Base-by-base conservation (phyloP, 805 yeast species). In the Alloascoidea africana region DNA sequence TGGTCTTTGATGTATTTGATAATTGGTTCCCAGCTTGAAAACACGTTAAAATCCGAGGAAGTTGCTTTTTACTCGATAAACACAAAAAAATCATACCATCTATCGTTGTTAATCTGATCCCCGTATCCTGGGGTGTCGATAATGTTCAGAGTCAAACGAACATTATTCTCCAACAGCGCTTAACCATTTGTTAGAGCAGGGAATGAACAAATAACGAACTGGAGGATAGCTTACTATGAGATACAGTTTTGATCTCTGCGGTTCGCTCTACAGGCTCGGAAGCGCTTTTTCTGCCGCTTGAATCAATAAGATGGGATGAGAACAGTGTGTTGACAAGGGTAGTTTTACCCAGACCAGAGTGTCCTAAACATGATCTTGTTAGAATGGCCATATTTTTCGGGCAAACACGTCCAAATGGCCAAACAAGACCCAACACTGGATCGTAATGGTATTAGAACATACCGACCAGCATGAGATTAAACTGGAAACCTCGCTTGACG, bases 101-200 rank as follows among this genome's bases (percentile, higher is more conserved):
- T 77, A 47, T 78, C 84, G 54, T 82, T 82, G 57, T 82, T 78
- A 46, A 82, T 73, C 56, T 78, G 87, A 60, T 82, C 93, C 17
- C 87, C 91, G 60, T 81, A 82, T 4, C 93, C 93, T 16, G 91
- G 91, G 1, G 93, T 82, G 53, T 82, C 93, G 52, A 82, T 77
- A 37, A 81, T 71, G 46, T 79, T 80, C 44, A 82, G 58, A 48
- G 77, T 77, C 55, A 82, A 68, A 46, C 71, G 71, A 40, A 82
- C 93, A 46, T 76, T 76, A 52, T 78, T 81, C 54, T 82, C 93
- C 35, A 70, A 49, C 47, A 82, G 62, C 16, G 67, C 61, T 40
- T 8, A 23, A 8, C 8, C n/a, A 23, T 8, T 23, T 23, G 8
- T 23, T 8, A 23, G 8, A 8, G n/a, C n/a, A n/a, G n/a, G n/a